Evolutionary conservation across 805 yeast genomes (phyloP).

Genomic region (Candida broadrunensis): DNA sequence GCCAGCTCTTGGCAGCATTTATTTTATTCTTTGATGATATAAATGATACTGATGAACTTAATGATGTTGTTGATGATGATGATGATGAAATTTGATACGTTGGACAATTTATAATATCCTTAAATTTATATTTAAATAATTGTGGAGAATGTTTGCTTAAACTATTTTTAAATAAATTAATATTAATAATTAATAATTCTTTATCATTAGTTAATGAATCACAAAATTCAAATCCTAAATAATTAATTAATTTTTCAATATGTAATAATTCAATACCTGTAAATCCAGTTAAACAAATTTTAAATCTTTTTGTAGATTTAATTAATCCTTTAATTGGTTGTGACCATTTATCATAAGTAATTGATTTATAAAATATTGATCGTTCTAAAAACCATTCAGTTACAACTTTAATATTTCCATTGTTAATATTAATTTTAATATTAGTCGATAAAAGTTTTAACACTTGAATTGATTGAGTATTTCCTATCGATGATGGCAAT

Average conservation of each 20-base stretch:
- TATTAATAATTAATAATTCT: constrained; percentile 56
- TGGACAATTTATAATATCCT: constrained; percentile 34
- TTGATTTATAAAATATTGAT: constrained; percentile 53
- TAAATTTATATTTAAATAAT: constrained; percentile 34
- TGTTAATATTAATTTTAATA: constrained; percentile 19
- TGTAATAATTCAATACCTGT: constrained; percentile 75
- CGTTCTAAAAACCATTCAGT: constrained; percentile 86
- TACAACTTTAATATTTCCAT: constrained; percentile 30
- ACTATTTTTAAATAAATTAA: constrained; percentile 41
- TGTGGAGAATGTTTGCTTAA: constrained; percentile 38
- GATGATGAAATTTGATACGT: constrained; percentile 19
- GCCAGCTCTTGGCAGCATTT: constrained; percentile 55
- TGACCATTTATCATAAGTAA: constrained; percentile 63
- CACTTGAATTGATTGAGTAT: constrained; percentile 20
- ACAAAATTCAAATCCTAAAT: constrained; percentile 50
- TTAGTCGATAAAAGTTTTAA: constrained; percentile 21
- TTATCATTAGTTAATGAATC: constrained; percentile 48
- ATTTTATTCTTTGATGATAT: constrained; percentile 52
- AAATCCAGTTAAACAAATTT: constrained; percentile 66
- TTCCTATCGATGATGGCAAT: constrained; percentile 28
- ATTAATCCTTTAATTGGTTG: constrained; percentile 42
- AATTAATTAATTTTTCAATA: constrained; percentile 56
- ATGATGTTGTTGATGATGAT: constrained; percentile 25
- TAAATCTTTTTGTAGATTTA: constrained; percentile 18
- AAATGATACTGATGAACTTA: constrained; percentile 26